Percentiles rank a stretch among this genome's conserved stretches.
phyloP scores from a whole-genome alignment of 139 green algal genomes.

The Trebouxia sp. region DNA sequence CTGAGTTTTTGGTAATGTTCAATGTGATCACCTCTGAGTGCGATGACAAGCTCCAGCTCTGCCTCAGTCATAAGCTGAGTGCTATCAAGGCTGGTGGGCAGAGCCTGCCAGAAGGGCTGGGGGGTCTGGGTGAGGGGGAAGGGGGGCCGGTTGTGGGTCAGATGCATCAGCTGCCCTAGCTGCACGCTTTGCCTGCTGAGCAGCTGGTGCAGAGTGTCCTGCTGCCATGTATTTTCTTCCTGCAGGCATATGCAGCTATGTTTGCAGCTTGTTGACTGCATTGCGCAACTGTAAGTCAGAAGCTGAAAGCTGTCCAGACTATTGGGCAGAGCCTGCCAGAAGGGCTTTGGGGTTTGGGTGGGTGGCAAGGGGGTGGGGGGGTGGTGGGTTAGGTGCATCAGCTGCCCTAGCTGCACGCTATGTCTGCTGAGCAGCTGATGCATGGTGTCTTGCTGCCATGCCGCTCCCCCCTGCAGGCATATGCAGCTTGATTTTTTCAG shows the following conservation, averaged over 20 bases:
- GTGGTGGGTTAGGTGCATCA: not conserved
- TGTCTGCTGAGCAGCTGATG: not conserved
- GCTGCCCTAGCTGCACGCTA: not conserved
- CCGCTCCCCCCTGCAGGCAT: not conserved
- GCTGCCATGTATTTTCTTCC: not conserved
- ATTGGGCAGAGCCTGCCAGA: not conserved
- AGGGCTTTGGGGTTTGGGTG: not conserved
- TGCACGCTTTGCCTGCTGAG: constrained; percentile 8
- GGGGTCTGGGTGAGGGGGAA: constrained; percentile 8
- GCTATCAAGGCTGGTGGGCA: not conserved
- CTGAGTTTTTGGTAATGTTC: no score
- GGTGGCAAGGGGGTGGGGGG: not conserved
- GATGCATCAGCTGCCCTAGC: not conserved
- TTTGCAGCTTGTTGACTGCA: no score
- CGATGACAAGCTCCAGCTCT: not conserved
- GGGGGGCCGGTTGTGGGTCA: not conserved
- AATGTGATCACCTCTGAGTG: not conserved
- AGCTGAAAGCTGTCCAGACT: not conserved
- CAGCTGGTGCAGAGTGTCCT: not conserved
- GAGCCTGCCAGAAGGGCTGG: constrained; percentile 3
- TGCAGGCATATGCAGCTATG: not conserved
- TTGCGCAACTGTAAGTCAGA: no score
- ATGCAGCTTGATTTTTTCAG: no score
- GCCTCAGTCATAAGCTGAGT: not conserved
- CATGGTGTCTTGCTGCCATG: not conserved